Base-by-base conservation (phyloP, 2,329 filamentous ascomycete genomes). In the Paraphoma sp. region DNA sequence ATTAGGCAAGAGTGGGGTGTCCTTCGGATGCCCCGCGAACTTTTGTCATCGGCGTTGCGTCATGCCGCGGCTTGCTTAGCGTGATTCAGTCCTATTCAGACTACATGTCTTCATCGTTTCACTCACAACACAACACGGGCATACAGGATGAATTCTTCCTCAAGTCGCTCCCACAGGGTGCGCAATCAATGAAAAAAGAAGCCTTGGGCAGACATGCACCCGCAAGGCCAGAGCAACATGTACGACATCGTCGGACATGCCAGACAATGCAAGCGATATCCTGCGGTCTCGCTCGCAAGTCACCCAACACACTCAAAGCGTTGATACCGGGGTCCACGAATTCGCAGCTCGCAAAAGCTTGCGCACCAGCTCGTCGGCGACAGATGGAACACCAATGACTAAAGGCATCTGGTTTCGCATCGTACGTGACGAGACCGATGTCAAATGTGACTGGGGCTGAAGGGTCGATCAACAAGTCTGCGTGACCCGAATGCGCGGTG, bases 1-100 rank as follows among this genome's bases (percentile, higher is more conserved):
- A 38, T 43, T 43, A 43, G 47, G 36, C 47, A 49, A 51, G 18
- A 45, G 49, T 46, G 49, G 49, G 49, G 49, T 51, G 31, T 10
- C 29, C 16, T 14, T 45, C 18, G 42, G 12, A 30, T 45, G 49
- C 49, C 49, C 49, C 49, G 49, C 49, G 42, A 38, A 51, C 40
- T 44, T 51, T 45, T 40, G 42, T 51, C 48, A 51, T 45, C 40
- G 14, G 40, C 40, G 40, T 16, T 17, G 40, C 40, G 40, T 42
- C 40, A 42, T 42, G 40, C 40, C 40, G 40, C 40, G 40, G 40
- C 40, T 42, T 36, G 9, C 33, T 36, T 36, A 36, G 33, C 33
- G 33, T 14, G 33, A 10, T 14, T 36, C 33, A 36, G 33, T 6
- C 33, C 33, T 36, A 36, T 36, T 14, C 33, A 10, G 33, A 36